Percentiles rank a stretch among this genome's conserved stretches.
These are phyloP conservation scores for Pythium biforme DNA, from an alignment of 352 stramenopile species.

Conservation along the genomic window DNA sequence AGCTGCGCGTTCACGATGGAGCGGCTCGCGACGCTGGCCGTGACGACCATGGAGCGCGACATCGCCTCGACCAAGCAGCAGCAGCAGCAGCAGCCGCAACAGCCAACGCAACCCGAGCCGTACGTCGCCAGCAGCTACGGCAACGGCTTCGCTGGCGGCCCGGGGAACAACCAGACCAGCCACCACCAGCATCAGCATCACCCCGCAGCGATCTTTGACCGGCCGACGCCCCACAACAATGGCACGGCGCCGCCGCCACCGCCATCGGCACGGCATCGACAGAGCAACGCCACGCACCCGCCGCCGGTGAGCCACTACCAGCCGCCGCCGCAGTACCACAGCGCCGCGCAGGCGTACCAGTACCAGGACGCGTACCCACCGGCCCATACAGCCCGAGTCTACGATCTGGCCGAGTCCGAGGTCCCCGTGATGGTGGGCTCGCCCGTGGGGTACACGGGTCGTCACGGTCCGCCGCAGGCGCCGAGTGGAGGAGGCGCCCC, in stretches of 20 bases:
- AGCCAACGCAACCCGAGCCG: conserved; percentile 12
- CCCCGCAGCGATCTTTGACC: conserved; percentile 47
- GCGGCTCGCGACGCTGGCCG: conserved; percentile 64
- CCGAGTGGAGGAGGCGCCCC: background rate
- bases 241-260: background rate
- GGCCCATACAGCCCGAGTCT: conserved; percentile 19
- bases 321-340: conserved; percentile 22
- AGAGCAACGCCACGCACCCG: conserved; percentile 19
- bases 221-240: conserved; percentile 18
- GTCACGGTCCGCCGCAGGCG: background rate
- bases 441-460: conserved; percentile 12
- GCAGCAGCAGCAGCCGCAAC: conserved; percentile 16
- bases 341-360: conserved; percentile 25
- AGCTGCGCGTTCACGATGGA: conserved; percentile 83
- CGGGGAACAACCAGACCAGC: conserved; percentile 26
- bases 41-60: conserved; percentile 77
- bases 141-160: conserved; percentile 1
- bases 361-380: conserved; percentile 24
- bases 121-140: conserved; percentile 20
- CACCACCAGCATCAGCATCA: conserved; percentile 24
- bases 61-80: conserved; percentile 31
- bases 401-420: conserved; percentile 24
- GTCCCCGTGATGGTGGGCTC: conserved; percentile 21
- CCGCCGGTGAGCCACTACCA: conserved; percentile 10
- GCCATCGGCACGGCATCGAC: conserved; percentile 24